Percentiles rank a stretch among this genome's conserved stretches.
These are phyloP conservation scores for Chloropicon primus DNA, from an alignment of 139 green algal species.

Conservation along the genomic window DNA sequence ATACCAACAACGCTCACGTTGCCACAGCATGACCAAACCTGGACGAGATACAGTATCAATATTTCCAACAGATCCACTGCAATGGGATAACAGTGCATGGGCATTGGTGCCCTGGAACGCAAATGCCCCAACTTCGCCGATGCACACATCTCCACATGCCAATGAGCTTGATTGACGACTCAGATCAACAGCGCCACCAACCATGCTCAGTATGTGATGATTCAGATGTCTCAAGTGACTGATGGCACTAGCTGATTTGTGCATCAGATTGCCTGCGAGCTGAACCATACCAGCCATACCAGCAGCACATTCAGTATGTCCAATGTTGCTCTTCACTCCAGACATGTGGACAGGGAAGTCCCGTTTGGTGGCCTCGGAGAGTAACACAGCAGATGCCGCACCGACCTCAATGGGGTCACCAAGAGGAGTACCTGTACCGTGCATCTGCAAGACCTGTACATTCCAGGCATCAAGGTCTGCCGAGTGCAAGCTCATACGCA, in stretches of 20 bases:
- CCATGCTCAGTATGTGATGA: neutral
- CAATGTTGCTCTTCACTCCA: neutral
- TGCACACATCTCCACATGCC: neutral
- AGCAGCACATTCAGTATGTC: neutral
- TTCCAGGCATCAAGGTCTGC: neutral
- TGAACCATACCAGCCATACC: neutral
- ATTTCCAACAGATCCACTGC: neutral
- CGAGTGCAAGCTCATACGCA: neutral
- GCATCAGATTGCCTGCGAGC: neutral
- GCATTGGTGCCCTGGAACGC: neutral
- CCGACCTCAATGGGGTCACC: neutral
- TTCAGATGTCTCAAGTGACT: neutral
- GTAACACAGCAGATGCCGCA: neutral
- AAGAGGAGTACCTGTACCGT: neutral
- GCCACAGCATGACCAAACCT: no score
- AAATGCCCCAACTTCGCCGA: neutral
- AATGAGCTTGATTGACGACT: neutral
- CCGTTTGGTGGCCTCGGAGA: neutral
- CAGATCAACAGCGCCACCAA: neutral
- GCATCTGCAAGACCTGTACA: neutral
- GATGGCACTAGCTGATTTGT: no score
- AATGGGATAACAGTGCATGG: neutral
- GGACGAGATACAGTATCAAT: neutral
- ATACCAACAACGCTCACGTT: no score
- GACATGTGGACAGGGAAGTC: neutral